A percentile compares a stretch with the other conserved stretches of the same genome.
Evolutionary conservation across 1,139 yeast genomes (phyloP).

Genomic region (Protomyces lactucae-debilis): DNA sequence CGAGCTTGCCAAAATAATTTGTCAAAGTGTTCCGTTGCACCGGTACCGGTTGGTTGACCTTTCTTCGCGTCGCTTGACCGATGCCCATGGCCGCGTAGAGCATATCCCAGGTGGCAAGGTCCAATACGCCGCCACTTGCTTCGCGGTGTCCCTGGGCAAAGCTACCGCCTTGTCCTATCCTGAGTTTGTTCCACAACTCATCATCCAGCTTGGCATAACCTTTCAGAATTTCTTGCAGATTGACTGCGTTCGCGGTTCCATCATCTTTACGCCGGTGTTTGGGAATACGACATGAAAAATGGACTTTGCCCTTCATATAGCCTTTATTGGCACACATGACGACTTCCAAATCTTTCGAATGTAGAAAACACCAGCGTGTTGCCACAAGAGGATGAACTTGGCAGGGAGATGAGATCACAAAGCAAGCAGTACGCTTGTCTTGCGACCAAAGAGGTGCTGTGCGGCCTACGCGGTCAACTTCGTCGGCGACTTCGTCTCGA

Average conservation of each 20-base stretch:
- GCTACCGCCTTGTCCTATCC: constrained; percentile 2
- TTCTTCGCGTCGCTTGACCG: constrained; percentile 15
- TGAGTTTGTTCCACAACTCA: neutral
- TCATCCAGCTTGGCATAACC: constrained; percentile 21
- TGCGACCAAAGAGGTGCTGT: constrained; percentile 18
- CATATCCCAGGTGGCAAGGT: constrained; percentile 9
- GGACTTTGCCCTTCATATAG: constrained; percentile 19
- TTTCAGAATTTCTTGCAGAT: constrained; percentile 11
- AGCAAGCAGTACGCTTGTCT: constrained; percentile 17
- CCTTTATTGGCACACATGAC: constrained; percentile 25
- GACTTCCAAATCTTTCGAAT: constrained; percentile 13
- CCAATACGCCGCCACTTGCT: constrained; percentile 24
- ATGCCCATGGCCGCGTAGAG: constrained; percentile 15
- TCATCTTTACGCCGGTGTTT: constrained; percentile 12
- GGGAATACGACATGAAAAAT: constrained; percentile 22
- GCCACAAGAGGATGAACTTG: constrained; percentile 25
- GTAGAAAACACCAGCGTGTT: constrained; percentile 18
- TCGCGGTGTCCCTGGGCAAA: constrained; percentile 24
- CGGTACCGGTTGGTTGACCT: neutral
- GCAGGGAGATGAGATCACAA: constrained; percentile 11
- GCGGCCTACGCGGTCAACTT: constrained; percentile 9
- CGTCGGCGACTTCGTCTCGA: constrained; percentile 12
- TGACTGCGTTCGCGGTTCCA: constrained; percentile 19
- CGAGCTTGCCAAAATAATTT: constrained; percentile 5
- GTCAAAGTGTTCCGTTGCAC: constrained; percentile 15